Evolutionary conservation across 345 rosid species (phyloP), one percentile per base, ranked within the genome.

Genomic region (Salix viminalis): DNA sequence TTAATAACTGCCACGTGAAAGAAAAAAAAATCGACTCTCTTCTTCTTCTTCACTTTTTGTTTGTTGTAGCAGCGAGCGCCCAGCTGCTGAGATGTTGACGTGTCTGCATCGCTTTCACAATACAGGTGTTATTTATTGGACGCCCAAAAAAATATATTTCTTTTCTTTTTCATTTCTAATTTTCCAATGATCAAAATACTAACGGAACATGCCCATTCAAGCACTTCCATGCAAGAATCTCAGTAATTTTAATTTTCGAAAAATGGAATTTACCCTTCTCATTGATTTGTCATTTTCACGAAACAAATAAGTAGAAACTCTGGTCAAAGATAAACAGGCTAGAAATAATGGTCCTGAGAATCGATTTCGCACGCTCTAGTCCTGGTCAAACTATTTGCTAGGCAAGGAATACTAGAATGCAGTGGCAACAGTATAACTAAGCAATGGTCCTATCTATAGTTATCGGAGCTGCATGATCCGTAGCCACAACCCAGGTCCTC

Each of bases 261-360:
- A 58, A 2, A 69, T 34, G 2, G 24, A 54, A 69, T 77, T 77
- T 67, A 71, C 68, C 73, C 69, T 26, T 36, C 46, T 10, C 75
- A 76, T 61, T 71, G 84, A 73, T 73, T 69, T 73, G 84, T 83
- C 85, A 73, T 79, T 85, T 76, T 85, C 88, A 73, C 64, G 39
- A 77, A 60, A 39, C 32, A 71, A 71, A 71, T 1, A n/a, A 4
- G 7, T 5, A 23, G 37, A 36, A 28, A 16, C 19, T 13, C 0
- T 24, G 70, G n/a, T 32, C 66, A 75, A 67, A 39, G 46, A n/a
- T 19, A 39, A 37, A 16, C 62, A 65, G 65, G 34, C 39, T 16
- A 23, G 0, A 48, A 48, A 50, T 42, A n/a, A 58, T 66, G 74
- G 23, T 65, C 69, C 58, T 61, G 48, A n/a, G 65, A 32, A 66